Evolutionary conservation across 805 yeast genomes (phyloP).

Genomic region (Spathaspora girioi): DNA sequence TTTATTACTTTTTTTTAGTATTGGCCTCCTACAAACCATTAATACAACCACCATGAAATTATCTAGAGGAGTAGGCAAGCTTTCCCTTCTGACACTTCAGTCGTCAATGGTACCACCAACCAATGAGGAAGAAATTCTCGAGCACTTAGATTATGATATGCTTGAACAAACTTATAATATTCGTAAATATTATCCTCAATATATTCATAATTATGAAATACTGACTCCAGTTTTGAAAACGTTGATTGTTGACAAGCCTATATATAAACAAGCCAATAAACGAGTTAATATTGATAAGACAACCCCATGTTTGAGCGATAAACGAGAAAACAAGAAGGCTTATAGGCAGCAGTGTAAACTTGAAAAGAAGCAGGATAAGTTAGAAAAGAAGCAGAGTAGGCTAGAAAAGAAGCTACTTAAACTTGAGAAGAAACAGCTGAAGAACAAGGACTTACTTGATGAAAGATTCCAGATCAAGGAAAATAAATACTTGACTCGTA

Average conservation of each 20-base stretch:
- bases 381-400: constrained; percentile 5
- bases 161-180: constrained; percentile 31
- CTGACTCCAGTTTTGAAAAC: constrained; percentile 34
- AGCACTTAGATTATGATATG: constrained; percentile 25
- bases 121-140: background rate
- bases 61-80: constrained; percentile 3
- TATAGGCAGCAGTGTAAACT: constrained; percentile 40
- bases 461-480: background rate
- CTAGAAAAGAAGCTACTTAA: constrained; percentile 3
- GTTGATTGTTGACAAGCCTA: constrained; percentile 35
- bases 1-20: background rate
- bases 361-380: constrained; percentile 30
- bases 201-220: constrained; percentile 33
- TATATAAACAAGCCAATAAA: constrained; percentile 36
- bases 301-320: background rate
- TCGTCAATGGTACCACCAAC: background rate
- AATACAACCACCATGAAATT: constrained; percentile 1
- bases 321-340: constrained; percentile 5
- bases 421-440: constrained; percentile 2
- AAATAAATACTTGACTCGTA: background rate
- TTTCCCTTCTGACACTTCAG: background rate
- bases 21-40: background rate
- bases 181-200: constrained; percentile 36
- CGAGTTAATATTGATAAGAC: constrained; percentile 13
- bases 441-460: no score